Percentiles rank a stretch among this genome's conserved stretches.
Evolutionary conservation across 2,329 filamentous ascomycete species (phyloP).

Genomic region (Dothiorella sarmentorum): DNA sequence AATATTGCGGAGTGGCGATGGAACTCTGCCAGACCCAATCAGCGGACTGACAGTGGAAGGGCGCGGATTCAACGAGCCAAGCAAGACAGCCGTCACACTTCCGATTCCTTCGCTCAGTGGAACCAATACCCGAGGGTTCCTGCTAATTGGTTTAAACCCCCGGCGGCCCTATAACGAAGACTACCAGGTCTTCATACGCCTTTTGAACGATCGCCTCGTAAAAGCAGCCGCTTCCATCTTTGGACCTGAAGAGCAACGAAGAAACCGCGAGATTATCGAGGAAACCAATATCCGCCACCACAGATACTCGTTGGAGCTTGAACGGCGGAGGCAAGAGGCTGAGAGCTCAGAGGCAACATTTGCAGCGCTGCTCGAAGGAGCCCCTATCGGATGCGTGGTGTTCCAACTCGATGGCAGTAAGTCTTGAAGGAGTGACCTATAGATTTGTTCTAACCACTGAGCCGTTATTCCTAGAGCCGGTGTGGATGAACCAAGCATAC

Average conservation of each 20-base stretch:
- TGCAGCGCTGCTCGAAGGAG: not conserved
- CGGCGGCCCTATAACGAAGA: conserved; percentile 15
- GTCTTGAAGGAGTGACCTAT: not conserved
- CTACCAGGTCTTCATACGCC: conserved; percentile 11
- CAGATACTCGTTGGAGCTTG: conserved; percentile 5
- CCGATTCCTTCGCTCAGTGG: conserved; percentile 17
- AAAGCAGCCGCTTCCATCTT: conserved; percentile 16
- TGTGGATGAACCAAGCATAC: conserved; percentile 18
- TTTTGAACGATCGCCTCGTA: conserved; percentile 15
- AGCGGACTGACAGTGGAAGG: not conserved
- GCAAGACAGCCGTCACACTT: not conserved
- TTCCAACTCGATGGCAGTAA: conserved; percentile 16
- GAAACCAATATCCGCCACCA: conserved; percentile 4
- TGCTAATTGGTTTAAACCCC: conserved; percentile 11
- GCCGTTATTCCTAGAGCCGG: not conserved
- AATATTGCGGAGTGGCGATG: not conserved
- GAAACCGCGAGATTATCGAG: conserved; percentile 2
- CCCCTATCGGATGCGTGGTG: conserved; percentile 15
- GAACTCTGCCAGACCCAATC: not conserved
- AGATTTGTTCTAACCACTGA: not conserved
- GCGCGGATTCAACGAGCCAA: conserved; percentile 5
- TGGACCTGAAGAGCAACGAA: conserved; percentile 8
- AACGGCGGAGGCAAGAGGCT: conserved; percentile 7
- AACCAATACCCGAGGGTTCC: conserved; percentile 11
- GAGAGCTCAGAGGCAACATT: conserved; percentile 7